Base-by-base conservation (phyloP, 306 rosid genomes). In the Alnus rubra region DNA sequence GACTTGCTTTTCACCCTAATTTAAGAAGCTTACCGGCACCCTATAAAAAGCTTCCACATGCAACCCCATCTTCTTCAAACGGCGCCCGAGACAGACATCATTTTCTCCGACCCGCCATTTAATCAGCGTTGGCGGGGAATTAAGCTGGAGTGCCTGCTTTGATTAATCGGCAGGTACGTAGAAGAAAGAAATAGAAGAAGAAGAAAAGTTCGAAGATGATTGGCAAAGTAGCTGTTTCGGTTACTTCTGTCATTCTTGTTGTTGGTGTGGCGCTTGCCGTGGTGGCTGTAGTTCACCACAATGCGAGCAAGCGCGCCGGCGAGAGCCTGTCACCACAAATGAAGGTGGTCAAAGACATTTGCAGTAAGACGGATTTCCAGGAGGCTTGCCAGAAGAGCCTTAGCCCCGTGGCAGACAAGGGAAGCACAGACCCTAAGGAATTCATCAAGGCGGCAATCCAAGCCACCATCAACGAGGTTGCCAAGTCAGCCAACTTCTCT, bases 231-330 rank as follows among this genome's bases (percentile, higher is more conserved):
- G 13, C 87, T 28, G 44, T 88, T 0, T 86, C 96, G 0, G 83
- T 51, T 6, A 63, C 89, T 39, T 89, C 92, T 59, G 69, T 94
- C 39, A 84, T 94, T 52, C 89, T 94, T 0, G 86, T 92, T 1
- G 93, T 92, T 1, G 97, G 97, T 2, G 94, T 89, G 7, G 92
- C 79, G 4, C 42, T 89, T 0, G 94, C 91, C 0, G 82, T 87
- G 3, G 85, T 86, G 0, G 88, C 89, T 0, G 49, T 83, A 0
- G 85, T 90, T 31, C 51, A 63, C 50, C 54, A 71, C 56, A 82
- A 51, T 18, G 28, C 37, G 9, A 42, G 30, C 10, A 82, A 74
- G 16, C 19, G 3, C 3, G 71, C 1, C 0, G 78, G 71, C 4
- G 84, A 18, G 12, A 31, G 2, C 1, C 49, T 65, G 3, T 77